These are phyloP conservation scores for Verticillium tricorpus DNA, from an alignment of 2,329 filamentous ascomycete genomes.

Conservation along the genomic window DNA sequence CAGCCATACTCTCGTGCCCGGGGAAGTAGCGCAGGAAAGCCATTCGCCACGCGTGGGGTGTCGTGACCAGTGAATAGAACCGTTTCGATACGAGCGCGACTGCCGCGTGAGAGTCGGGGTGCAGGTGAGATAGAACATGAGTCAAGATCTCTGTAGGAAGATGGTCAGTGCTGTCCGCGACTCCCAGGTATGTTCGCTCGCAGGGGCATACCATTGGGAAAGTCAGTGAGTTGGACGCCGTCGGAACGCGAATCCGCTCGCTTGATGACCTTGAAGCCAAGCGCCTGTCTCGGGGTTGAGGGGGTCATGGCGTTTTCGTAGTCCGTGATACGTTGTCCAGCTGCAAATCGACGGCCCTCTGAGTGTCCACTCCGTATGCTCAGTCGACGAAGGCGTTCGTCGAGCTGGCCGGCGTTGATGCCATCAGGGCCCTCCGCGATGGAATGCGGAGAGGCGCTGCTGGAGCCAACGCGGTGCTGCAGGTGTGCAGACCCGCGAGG, in stretches of 20 bases:
- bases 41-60: conserved; percentile 88
- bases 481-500: conserved; percentile 30
- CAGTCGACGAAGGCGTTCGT: conserved; percentile 49
- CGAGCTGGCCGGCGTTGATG: conserved; percentile 38
- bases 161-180: not conserved
- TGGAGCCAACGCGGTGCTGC: conserved; percentile 25
- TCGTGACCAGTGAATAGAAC: conserved; percentile 83
- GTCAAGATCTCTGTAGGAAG: conserved; percentile 73
- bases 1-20: conserved; percentile 56
- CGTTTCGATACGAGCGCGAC: conserved; percentile 83
- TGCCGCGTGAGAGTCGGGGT: conserved; percentile 75
- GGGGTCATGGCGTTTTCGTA: conserved; percentile 57
- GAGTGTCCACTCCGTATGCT: conserved; percentile 28
- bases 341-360: conserved; percentile 15
- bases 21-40: conserved; percentile 91
- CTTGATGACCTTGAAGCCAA: conserved; percentile 54
- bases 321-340: conserved; percentile 52
- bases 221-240: conserved; percentile 45
- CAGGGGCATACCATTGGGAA: conserved; percentile 72
- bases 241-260: conserved; percentile 32
- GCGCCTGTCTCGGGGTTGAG: conserved; percentile 38
- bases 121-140: conserved; percentile 84
- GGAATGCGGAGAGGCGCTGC: conserved; percentile 31
- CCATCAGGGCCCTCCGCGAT: conserved; percentile 22
- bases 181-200: not conserved